Base-by-base conservation (phyloP, 164 flowering plant genomes). In the Litsea cubeba region DNA sequence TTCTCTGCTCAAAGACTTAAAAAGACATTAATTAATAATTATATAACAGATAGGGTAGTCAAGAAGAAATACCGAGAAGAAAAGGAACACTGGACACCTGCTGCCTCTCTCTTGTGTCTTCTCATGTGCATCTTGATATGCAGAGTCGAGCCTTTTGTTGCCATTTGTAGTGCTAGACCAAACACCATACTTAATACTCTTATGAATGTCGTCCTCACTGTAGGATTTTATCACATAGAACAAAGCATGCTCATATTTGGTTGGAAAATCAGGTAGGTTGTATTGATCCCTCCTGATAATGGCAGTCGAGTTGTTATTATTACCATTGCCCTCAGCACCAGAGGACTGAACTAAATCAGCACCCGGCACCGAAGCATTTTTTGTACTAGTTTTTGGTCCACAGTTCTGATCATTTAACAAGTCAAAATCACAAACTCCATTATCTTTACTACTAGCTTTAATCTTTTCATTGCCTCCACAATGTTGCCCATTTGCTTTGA, bases 141-240 rank as follows among this genome's bases (percentile, higher is more conserved):
- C 94, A 76, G 75, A 74, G 68, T 87, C 89, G 69, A 92, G 87
- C 83, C 85, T 88, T 79, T 84, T 89, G 72, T 92, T 92, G 18
- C 97, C 97, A 79, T 87, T 86, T 1, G 93, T 88, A 23, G 97
- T 92, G 73, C 91, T 88, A 3, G 97, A 84, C 97, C 97, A 92
- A 49, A 92, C 97, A 81, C 82, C 85, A 69, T 90, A 90, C 77
- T 92, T 92, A 71, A 92, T 87, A 81, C 94, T 90, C 78, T 91
- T 91, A 75, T 89, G 97, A 66, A 91, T 77, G 66, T 91, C 94
- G 79, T 92, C 94, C 75, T 90, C 94, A 70, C 97, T 92, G 72
- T 89, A 92, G 15, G 97, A 92, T 79, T 92, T 90, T 46, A 92
- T 92, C 2, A 92, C 89, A 85, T 86, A 92, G 81, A 90, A 92